A percentile compares a stretch with the other conserved stretches of the same genome.
Conservation (phyloP, 2,329 filamentous ascomycete species). For the Colletotrichum caudatum region DNA sequence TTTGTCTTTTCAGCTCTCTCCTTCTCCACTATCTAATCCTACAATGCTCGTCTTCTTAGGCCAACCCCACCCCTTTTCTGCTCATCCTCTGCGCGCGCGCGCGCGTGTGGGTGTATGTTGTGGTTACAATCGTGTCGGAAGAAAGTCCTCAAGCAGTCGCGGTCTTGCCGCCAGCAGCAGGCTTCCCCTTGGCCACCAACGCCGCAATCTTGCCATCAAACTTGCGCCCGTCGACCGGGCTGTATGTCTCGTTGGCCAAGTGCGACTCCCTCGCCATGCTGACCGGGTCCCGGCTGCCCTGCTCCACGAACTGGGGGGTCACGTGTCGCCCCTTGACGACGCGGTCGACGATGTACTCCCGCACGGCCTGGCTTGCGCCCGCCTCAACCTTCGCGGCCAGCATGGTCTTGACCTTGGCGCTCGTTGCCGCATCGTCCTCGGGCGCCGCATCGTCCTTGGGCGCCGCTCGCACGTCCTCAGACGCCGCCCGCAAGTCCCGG, state of each 20-base stretch:
- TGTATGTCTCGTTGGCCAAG: conserved; percentile 54
- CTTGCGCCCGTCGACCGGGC: conserved; percentile 48
- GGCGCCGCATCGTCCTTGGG: conserved; percentile 28
- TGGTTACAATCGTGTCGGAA: background rate
- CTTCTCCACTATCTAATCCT: conserved; percentile 23
- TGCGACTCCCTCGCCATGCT: conserved; percentile 53
- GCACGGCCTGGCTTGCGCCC: conserved; percentile 50
- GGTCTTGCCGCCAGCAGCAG: conserved; percentile 41
- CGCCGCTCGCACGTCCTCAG: conserved; percentile 19
- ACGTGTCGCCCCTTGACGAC: conserved; percentile 54
- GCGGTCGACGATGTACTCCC: conserved; percentile 49
- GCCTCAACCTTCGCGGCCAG: conserved; percentile 48
- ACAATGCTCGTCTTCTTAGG: conserved; percentile 4
- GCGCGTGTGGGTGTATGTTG: background rate
- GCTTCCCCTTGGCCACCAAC: conserved; percentile 46
- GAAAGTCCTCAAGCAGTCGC: conserved; percentile 43
- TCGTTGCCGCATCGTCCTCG: conserved; percentile 13
- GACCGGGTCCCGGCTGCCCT: conserved; percentile 46
- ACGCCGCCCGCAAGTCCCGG: conserved; percentile 40
- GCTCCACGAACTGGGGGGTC: conserved; percentile 48
- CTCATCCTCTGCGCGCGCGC: background rate
- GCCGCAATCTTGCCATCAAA: conserved; percentile 57
- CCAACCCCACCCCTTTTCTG: background rate
- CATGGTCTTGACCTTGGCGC: conserved; percentile 36
- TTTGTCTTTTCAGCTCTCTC: conserved; percentile 17